Evolutionary conservation across 768 basidiomycete genomes (phyloP).

Genomic region (Pleurotus pulmonarius): DNA sequence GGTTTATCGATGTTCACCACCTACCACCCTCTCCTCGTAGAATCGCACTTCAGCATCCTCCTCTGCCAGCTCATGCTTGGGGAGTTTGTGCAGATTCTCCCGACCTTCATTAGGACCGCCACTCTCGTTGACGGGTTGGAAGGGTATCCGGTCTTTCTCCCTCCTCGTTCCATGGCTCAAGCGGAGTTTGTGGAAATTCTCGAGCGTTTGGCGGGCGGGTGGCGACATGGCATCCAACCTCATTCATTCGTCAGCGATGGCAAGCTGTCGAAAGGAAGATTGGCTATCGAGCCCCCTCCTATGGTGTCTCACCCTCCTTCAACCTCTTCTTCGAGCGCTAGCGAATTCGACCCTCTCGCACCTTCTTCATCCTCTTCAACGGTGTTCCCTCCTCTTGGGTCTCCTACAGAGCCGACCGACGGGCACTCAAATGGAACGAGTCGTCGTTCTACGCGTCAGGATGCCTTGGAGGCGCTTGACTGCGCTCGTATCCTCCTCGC

Average conservation of each 20-base stretch:
- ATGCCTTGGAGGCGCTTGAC: slow-evolving; percentile 58
- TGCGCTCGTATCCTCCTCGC: slow-evolving; percentile 69
- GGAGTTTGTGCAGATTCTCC: slow-evolving; percentile 60
- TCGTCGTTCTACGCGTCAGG: slow-evolving; percentile 19
- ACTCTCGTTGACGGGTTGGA: slow-evolving; percentile 77
- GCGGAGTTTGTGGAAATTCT: slow-evolving; percentile 86
- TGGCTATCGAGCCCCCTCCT: slow-evolving; percentile 40
- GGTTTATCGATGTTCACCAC: slow-evolving; percentile 73
- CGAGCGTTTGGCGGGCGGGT: slow-evolving; percentile 75
- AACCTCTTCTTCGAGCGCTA: slow-evolving; percentile 15
- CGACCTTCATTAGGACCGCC: slow-evolving; percentile 64
- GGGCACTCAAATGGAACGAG: slow-evolving; percentile 13
- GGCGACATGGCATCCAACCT: slow-evolving; percentile 62
- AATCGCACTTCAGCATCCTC: slow-evolving; percentile 79
- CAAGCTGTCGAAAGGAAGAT: slow-evolving; percentile 28
- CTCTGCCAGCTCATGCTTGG: slow-evolving; percentile 75
- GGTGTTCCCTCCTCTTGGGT: slow-evolving; percentile 5
- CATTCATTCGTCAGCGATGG: slow-evolving; percentile 42
- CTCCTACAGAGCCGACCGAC: neutral
- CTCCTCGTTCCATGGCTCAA: slow-evolving; percentile 85
- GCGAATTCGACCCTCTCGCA: slow-evolving; percentile 10
- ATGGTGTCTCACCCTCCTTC: slow-evolving; percentile 20
- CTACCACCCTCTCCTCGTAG: slow-evolving; percentile 87
- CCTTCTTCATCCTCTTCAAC: slow-evolving; percentile 11
- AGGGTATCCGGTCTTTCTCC: slow-evolving; percentile 85